Conservation (phyloP, 169 alveolate species). For the Cryptosporidium sp. region DNA sequence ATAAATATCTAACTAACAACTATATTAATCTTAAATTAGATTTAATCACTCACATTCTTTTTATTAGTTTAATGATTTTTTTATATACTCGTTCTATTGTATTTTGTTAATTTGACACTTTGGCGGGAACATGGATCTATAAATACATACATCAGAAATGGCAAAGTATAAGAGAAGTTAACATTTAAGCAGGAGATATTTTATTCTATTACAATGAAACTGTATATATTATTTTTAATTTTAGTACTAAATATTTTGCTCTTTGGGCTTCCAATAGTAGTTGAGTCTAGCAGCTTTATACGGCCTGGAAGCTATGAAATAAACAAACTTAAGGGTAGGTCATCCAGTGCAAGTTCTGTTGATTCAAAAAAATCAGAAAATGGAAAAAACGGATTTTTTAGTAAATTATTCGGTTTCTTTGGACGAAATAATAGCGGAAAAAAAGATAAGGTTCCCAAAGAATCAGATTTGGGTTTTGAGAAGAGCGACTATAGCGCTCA, state of each 20-base stretch:
- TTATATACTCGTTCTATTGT: neutral
- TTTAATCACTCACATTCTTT: neutral
- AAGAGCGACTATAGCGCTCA: neutral
- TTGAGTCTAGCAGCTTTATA: neutral
- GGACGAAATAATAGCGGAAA: neutral
- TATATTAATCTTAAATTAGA: neutral
- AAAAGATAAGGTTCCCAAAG: neutral
- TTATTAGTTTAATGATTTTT: neutral
- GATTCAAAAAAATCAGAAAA: neutral
- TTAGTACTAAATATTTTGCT: neutral
- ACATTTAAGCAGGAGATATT: neutral
- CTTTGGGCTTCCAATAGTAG: neutral
- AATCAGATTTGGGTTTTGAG: neutral
- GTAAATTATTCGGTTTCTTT: neutral
- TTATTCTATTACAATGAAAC: neutral
- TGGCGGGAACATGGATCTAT: neutral
- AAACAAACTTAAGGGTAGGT: too few species aligned
- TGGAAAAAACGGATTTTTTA: neutral
- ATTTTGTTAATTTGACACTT: neutral
- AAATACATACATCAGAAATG: neutral
- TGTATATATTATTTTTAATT: neutral
- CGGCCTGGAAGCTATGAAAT: neutral
- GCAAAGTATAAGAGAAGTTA: neutral
- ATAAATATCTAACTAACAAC: neutral
- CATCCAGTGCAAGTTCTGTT: neutral